phyloP scores from a whole-genome alignment of 768 basidiomycete genomes.

The Sutorius australiensis region DNA sequence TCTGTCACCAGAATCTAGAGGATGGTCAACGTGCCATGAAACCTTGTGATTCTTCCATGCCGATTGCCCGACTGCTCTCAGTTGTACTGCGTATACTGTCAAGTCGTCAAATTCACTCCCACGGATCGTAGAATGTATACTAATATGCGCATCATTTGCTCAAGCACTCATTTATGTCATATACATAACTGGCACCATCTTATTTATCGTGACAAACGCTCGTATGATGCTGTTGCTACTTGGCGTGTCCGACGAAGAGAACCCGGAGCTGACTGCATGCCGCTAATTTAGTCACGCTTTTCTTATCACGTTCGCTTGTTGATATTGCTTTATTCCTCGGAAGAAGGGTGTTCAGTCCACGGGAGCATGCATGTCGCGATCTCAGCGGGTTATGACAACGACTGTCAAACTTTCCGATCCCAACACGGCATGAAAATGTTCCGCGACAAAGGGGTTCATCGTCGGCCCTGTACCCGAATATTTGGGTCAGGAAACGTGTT shows the following conservation, averaged over 20 bases:
- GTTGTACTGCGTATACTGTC: neutral
- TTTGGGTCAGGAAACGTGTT: slow-evolving; percentile 6
- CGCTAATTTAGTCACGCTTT: neutral
- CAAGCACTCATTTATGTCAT: slow-evolving; percentile 11
- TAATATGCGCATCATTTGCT: slow-evolving; percentile 8
- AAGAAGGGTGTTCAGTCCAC: neutral
- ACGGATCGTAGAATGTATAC: neutral
- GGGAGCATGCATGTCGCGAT: neutral
- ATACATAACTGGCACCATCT: neutral
- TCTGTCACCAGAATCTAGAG: neutral
- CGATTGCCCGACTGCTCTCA: neutral
- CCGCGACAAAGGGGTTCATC: neutral
- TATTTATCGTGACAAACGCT: slow-evolving; percentile 4
- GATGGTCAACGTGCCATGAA: neutral
- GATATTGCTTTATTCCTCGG: neutral
- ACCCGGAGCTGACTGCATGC: neutral
- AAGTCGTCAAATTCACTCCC: slow-evolving; percentile 1
- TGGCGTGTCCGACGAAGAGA: neutral
- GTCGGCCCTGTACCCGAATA: neutral
- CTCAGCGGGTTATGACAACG: neutral
- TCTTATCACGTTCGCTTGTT: slow-evolving; percentile 1
- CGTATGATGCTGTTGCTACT: neutral
- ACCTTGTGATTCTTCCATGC: neutral
- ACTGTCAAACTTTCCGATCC: neutral
- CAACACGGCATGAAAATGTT: slow-evolving; percentile 3